Evolutionary conservation across 2,329 filamentous ascomycete species (phyloP), one percentile per base, ranked within the genome.

Genomic region (Aspergillus puulaauensis): DNA sequence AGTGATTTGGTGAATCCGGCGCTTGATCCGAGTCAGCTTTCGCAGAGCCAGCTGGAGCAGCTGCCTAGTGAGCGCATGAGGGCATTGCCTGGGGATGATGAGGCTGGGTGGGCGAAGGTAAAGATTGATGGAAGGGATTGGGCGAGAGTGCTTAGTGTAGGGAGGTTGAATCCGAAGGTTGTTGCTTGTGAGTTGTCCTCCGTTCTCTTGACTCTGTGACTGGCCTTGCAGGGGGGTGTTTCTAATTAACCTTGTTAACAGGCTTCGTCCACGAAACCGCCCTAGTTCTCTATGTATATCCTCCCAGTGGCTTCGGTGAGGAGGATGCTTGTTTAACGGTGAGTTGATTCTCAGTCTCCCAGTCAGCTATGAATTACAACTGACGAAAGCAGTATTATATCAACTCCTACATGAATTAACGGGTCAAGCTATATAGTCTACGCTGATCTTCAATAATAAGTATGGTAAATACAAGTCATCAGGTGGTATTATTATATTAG

Each of bases 51-150:
- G 54, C 77, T 96, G 7, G 86, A 85, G 54, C 87, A 93, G 58
- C 90, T 96, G 72, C 92, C 93, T 0, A 93, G 88, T 72, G 91
- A 91, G 52, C 82, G 81, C 58, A 93, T 96, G 81, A 86, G 86
- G 65, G 84, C 76, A 52, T 66, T 84, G 1, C 81, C 81, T 5
- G 82, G 87, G 53, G 87, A 85, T 19, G 90, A 90, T 14, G 90
- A 92, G 14, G 87, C 91, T 60, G 87, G 86, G 46, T 98, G 93
- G 91, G 91, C 92, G 1, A 91, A 86, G 23, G 93, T 98, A 37
- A 83, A 90, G 53, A 92, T 98, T 23, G 95, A 98, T 75, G 95
- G 92, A 35, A 89, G 87, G 72, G 95, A 99, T 72, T 98, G 95
- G 93, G 91, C 91, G 33, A 86, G 86, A 64, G 93, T 98, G n/a